Base-by-base conservation (phyloP, 768 basidiomycete genomes). In the Tubosaeta brunneosetosa region DNA sequence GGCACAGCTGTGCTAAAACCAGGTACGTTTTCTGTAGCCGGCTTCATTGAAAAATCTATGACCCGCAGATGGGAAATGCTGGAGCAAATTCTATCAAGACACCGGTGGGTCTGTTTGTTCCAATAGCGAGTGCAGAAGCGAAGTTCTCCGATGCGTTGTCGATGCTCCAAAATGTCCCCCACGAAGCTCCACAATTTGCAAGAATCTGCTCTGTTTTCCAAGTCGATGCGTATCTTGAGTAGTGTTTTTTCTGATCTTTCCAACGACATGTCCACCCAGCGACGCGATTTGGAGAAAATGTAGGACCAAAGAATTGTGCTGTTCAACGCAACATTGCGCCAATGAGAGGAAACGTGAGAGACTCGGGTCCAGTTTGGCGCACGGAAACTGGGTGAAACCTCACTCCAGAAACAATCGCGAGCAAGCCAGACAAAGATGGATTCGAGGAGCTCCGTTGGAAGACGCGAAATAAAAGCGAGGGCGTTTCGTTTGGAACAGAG, bases 211-310 rank as follows among this genome's bases (percentile, higher is more conserved):
- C 3, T 1, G 26, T n/a, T 29, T 16, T 43, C 40, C 13, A 27
- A 6, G 4, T 27, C 25, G 26, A 48, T 29, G 10, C 27, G n/a
- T 37, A 60, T 33, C 31, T 37, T 47, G 12, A 62, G 36, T 16
- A 67, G 61, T 7, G 72, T 71, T 59, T 66, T 68, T 47, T 73
- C 75, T 0, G 77, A 79, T 10, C 77, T 69, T 34, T 58, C 59
- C 38, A 79, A 49, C 69, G 74, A 73, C 52, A 72, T 73, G 27
- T 71, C 61, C 10, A 67, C 67, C 71, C 73, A 74, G 37, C 52
- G 59, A 0, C 64, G 63, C 3, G 64, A 64, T 3, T 47, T 56
- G 25, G 73, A 63, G 8, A 66, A 53, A 16, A 70, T 62, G 37
- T 59, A 58, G 17, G 49, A 65, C 40, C 40, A 41, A 16, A 44